phyloP scores from a whole-genome alignment of 108 stramenopile genomes.

The Skeletonema marinoi region DNA sequence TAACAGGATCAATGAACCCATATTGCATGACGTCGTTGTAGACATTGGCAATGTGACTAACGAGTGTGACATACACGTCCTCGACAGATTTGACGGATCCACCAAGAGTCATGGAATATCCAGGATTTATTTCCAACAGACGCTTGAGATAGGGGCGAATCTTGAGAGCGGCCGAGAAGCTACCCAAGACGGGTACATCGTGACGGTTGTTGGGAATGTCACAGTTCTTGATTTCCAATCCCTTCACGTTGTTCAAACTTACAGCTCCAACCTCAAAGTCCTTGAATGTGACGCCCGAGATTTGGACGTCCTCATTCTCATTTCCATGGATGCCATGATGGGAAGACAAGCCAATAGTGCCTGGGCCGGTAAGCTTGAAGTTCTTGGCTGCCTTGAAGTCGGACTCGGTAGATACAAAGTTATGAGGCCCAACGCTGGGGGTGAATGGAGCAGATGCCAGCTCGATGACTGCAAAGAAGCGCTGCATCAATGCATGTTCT shows the following conservation, averaged over 20 bases:
- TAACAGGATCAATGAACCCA: not conserved
- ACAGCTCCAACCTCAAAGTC: slow-evolving; percentile 35
- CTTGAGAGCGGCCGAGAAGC: not conserved
- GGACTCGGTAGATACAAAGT: slow-evolving; percentile 14
- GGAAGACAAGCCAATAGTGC: slow-evolving; percentile 18
- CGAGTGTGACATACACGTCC: not conserved
- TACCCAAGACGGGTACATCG: slow-evolving; percentile 3
- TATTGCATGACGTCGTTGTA: not conserved
- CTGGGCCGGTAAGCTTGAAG: slow-evolving; percentile 11
- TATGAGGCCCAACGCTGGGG: slow-evolving; percentile 3
- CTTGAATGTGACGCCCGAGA: slow-evolving; percentile 9
- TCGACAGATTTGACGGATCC: not conserved
- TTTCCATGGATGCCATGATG: slow-evolving; percentile 50
- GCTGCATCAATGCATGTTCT: slow-evolving; percentile 36
- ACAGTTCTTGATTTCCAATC: slow-evolving; percentile 2
- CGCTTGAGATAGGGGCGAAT: not conserved
- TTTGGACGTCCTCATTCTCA: slow-evolving; percentile 12
- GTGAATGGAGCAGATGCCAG: slow-evolving; percentile 31
- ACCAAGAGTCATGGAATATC: not conserved
- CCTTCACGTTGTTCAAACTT: slow-evolving; percentile 17
- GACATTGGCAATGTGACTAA: slow-evolving; percentile 1
- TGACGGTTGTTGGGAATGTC: slow-evolving; percentile 6
- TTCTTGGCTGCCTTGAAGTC: slow-evolving; percentile 5
- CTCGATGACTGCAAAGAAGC: slow-evolving; percentile 42
- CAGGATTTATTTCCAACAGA: not conserved